Evolutionary conservation across 495 filamentous ascomycete species (phyloP).

Genomic region (Oidiodendron maius): DNA sequence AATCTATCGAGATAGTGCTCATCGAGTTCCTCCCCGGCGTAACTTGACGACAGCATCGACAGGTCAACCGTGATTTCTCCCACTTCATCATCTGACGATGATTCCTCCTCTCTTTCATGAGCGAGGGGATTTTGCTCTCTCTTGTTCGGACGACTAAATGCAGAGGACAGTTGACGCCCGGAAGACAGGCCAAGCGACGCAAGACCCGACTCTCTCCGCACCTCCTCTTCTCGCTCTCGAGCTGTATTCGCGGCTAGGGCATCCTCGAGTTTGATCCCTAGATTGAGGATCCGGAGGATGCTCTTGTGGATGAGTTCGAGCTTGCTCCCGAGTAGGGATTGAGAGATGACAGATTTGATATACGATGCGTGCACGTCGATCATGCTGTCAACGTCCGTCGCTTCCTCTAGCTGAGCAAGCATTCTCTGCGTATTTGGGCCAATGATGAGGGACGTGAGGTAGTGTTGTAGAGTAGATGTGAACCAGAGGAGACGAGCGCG

Average conservation of each 20-base stretch:
- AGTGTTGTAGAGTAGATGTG: constrained; percentile 63
- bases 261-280: constrained; percentile 44
- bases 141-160: constrained; percentile 1
- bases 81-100: constrained; percentile 28
- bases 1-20: constrained; percentile 34
- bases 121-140: background rate
- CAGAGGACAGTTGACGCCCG: constrained; percentile 24
- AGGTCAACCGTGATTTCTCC: constrained; percentile 34
- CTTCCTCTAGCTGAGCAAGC: constrained; percentile 41
- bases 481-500: constrained; percentile 79
- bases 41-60: constrained; percentile 27
- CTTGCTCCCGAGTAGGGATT: constrained; percentile 60
- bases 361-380: constrained; percentile 60
- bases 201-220: constrained; percentile 23
- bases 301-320: constrained; percentile 58
- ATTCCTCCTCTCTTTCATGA: constrained; percentile 14
- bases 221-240: constrained; percentile 22
- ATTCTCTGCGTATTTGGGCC: constrained; percentile 49
- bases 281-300: constrained; percentile 58
- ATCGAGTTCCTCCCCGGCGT: constrained; percentile 20
- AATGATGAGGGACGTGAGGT: constrained; percentile 69
- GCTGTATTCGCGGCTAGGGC: constrained; percentile 31
- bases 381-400: constrained; percentile 80
- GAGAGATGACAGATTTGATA: constrained; percentile 52
- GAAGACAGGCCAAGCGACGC: constrained; percentile 27